Evolutionary conservation across 495 filamentous ascomycete species (phyloP).

Genomic region (Talaromyces stipitatus): DNA sequence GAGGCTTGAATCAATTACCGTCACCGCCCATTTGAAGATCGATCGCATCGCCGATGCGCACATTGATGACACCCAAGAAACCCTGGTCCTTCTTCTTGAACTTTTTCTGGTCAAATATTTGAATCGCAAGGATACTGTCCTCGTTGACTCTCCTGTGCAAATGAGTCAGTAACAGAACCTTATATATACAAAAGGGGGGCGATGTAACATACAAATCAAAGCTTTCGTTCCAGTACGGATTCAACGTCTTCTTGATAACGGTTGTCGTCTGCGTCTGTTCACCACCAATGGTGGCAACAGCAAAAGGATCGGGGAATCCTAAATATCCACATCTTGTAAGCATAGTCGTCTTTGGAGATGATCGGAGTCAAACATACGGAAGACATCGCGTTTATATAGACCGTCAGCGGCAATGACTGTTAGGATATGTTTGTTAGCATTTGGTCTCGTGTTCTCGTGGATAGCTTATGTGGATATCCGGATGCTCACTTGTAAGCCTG

Average conservation of each 20-base stretch:
- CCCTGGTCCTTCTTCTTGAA: slow-evolving; percentile 99
- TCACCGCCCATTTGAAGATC: slow-evolving; percentile 84
- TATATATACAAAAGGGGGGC: neutral
- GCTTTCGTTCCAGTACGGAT: slow-evolving; percentile 98
- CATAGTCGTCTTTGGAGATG: neutral
- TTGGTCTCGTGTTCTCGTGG: slow-evolving; percentile 5
- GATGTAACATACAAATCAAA: slow-evolving; percentile 77
- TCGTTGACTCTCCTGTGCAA: slow-evolving; percentile 68
- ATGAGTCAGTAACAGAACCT: neutral
- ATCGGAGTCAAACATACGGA: slow-evolving; percentile 51
- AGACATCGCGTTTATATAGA: slow-evolving; percentile 97
- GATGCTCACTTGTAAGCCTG: slow-evolving; percentile 53
- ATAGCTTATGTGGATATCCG: neutral
- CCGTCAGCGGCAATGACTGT: slow-evolving; percentile 97
- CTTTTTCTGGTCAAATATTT: slow-evolving; percentile 99
- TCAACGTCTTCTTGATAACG: slow-evolving; percentile 94
- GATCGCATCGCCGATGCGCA: slow-evolving; percentile 86
- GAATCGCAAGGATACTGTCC: slow-evolving; percentile 92
- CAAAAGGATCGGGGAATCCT: slow-evolving; percentile 98
- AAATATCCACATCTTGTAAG: slow-evolving; percentile 7
- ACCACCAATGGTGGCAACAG: slow-evolving; percentile 90
- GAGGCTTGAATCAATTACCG: slow-evolving; percentile 45
- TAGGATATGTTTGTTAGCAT: slow-evolving; percentile 9
- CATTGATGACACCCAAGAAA: slow-evolving; percentile 95
- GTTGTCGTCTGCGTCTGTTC: slow-evolving; percentile 94